Evolutionary conservation across 2,329 filamentous ascomycete genomes (phyloP), one percentile per base, ranked within the genome.

Genomic region (Raffaelea arxii): DNA sequence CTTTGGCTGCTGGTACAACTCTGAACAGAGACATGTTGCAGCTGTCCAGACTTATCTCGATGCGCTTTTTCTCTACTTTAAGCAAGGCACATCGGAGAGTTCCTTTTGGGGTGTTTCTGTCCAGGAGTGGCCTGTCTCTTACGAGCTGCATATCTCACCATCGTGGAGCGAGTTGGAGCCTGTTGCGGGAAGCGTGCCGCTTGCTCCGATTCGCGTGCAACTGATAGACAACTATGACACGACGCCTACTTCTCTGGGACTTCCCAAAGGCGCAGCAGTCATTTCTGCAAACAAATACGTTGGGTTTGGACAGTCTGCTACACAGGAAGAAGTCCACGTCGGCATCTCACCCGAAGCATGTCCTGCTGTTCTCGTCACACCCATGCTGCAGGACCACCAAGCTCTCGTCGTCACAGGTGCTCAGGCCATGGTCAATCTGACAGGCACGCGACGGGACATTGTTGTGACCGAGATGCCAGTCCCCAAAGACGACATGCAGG

Each of bases 291-390:
- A 66, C 47, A 62, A 58, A 30, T 50, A 58, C 24, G 54, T 63
- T 19, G 62, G 61, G 0, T 65, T 65, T 25, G 63, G 63, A 1
- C 56, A 63, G 50, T 63, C 61, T 4, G 62, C 60, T 4, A 65
- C 62, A 1, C 62, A 65, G 35, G 62, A 65, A 46, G 62, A 65
- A 37, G 47, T 64, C 6, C 62, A 60, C 43, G 56, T 62, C 16
- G 63, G 60, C 0, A 59, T 61, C 36, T 56, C 58, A 11, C 62
- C 62, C 2, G 62, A 65, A 49, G 55, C 54, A 2, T 65, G 59
- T 45, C 58, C 62, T 1, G 59, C 61, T 6, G 62, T 65, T 2
- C 53, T 65, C 2, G 47, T 64, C 5, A 61, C 61, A 4, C 60
- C 59, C 14, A 58, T 57, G 10, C 47, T 64, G 12, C 30, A 37